A percentile compares a stretch with the other conserved stretches of the same genome.
These are phyloP conservation scores for Ascochyta koolunga DNA, from an alignment of 2,329 filamentous ascomycete genomes.

Conservation along the genomic window DNA sequence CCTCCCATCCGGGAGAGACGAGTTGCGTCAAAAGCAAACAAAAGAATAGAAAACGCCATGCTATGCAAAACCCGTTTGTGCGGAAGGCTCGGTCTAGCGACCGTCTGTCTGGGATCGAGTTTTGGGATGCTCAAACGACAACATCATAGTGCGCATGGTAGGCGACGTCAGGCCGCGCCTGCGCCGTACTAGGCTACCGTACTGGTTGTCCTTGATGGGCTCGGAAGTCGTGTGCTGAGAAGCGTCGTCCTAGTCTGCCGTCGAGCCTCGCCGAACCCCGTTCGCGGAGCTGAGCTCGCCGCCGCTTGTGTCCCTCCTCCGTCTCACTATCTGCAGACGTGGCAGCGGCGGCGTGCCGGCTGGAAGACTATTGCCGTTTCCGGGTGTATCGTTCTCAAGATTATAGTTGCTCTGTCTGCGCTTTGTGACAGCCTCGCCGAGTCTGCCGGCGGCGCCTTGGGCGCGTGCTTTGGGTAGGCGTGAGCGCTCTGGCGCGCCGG, in stretches of 20 bases:
- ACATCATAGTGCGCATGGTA: background rate
- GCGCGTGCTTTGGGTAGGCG: constrained; percentile 43
- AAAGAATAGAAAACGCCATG: background rate
- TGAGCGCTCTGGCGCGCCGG: constrained; percentile 21
- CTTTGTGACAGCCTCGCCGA: constrained; percentile 37
- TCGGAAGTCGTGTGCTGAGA: background rate
- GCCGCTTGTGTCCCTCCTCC: constrained; percentile 44
- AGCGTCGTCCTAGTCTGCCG: constrained; percentile 13
- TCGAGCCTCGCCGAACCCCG: constrained; percentile 11
- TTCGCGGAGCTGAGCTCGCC: constrained; percentile 40
- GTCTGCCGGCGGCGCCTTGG: constrained; percentile 22
- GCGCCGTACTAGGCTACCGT: constrained; percentile 6
- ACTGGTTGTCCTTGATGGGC: background rate
- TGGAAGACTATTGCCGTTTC: background rate
- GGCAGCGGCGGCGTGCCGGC: constrained; percentile 32
- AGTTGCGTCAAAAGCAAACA: too few species aligned
- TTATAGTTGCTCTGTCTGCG: constrained; percentile 33
- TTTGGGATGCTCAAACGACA: constrained; percentile 3
- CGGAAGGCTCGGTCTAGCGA: too few species aligned
- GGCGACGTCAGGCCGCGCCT: constrained; percentile 8
- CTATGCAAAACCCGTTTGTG: constrained; percentile 3
- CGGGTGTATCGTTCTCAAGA: constrained; percentile 33
- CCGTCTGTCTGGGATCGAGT: background rate
- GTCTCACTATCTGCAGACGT: constrained; percentile 40
- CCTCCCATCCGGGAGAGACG: too few species aligned